Evolutionary conservation across 352 stramenopile species (phyloP), one percentile per base, ranked within the genome.

Genomic region (Globisporangium heterothallicum): DNA sequence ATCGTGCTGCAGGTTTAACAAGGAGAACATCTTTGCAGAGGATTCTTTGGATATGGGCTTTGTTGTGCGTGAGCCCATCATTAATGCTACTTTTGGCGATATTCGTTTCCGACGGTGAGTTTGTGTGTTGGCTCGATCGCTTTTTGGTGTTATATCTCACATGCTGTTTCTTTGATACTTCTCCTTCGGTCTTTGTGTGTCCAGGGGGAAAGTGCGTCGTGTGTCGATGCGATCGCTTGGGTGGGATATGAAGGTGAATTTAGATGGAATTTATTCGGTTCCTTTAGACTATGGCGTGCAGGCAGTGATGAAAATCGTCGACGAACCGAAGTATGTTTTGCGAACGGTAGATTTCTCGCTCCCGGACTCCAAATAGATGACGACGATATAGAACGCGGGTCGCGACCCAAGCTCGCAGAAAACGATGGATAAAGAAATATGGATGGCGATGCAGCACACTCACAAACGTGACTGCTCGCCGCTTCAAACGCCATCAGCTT

Each of bases 191-290:
- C 10, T 52, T 14, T 18, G 22, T 53, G n/a, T 26, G 0, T 3
- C 10, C 49, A 91, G 84, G 65, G 84, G 84, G 18, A 84, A 84
- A 60, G 81, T 78, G 56, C 79, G 84, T 7, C 79, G 84, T 24
- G 82, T 94, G 46, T 94, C 84, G 27, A 91, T 94, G 79, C 73
- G 82, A 40, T 94, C 84, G 19, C 77, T 94, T 25, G 84, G 84
- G 18, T 94, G 84, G 84, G 84, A 94, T 76, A 94, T 92, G 82
- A 88, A 86, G 59, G 78, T 94, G 38, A 92, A 88, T 49, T 72
- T 94, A 34, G 84, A 94, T 44, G 84, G 84, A 19, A 87, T 94
- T 41, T 92, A 89, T 64, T 92, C 84, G 7, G 80, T 94, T 51
- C 84, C 84, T 19, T 61, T 94, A 52, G 83, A 92, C 71, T 94